phyloP scores from a whole-genome alignment of 306 rosid species.

The Cucumis hystrix region DNA sequence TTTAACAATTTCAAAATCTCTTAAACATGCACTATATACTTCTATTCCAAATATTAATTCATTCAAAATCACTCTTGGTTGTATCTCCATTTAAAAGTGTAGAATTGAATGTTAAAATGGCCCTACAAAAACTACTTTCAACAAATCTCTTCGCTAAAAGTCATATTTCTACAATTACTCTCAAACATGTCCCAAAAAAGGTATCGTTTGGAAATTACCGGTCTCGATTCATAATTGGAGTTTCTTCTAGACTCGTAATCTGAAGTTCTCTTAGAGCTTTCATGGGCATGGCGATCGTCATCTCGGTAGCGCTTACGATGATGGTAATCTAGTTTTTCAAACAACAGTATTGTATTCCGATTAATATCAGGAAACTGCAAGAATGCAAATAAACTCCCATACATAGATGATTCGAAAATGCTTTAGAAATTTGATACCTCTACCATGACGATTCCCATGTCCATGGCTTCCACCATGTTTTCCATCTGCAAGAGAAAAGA shows the following conservation, averaged over 20 bases:
- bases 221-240: conserved; percentile 72
- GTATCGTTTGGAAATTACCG: conserved; percentile 31
- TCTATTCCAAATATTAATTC: background rate
- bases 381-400: background rate
- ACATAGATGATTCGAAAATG: background rate
- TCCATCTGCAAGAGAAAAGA: conserved; percentile 44
- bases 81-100: background rate
- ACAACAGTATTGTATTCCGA: background rate
- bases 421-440: conserved; percentile 41
- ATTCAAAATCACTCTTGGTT: background rate
- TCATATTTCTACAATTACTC: too few relatives aligned
- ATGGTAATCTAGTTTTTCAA: conserved; percentile 35
- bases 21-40: background rate
- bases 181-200: background rate
- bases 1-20: too few relatives aligned
- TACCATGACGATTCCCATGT: conserved; percentile 59
- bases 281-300: conserved; percentile 61
- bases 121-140: too few relatives aligned
- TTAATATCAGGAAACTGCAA: background rate
- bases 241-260: conserved; percentile 61
- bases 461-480: conserved; percentile 68
- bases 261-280: conserved; percentile 51
- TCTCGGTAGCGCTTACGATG: conserved; percentile 62
- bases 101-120: background rate
- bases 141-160: too few relatives aligned